A percentile compares a stretch with the other conserved stretches of the same genome.
Conservation (phyloP, 1,284 basidiomycete species). For the Moesziomyces parantarcticus region DNA sequence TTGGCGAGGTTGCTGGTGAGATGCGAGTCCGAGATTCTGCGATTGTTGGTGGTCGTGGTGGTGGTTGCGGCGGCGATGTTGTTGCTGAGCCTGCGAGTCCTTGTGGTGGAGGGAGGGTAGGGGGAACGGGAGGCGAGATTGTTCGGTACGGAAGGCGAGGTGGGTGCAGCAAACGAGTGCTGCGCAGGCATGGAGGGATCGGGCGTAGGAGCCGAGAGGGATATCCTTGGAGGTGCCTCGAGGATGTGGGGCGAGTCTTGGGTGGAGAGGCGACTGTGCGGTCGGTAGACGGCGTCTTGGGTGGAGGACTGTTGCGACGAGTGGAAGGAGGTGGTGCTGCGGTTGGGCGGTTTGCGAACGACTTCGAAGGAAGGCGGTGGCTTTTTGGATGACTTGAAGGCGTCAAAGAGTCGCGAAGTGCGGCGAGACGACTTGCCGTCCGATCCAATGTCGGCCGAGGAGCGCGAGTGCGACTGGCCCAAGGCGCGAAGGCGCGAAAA, state of each 20-base stretch:
- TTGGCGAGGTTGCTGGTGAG: slow-evolving; percentile 12
- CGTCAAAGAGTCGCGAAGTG: slow-evolving; percentile 35
- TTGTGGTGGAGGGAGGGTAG: slow-evolving; percentile 19
- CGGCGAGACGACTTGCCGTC: slow-evolving; percentile 19
- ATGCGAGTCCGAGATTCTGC: slow-evolving; percentile 22
- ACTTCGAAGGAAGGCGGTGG: slow-evolving; percentile 38
- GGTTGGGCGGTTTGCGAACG: slow-evolving; percentile 43
- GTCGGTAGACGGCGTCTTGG: slow-evolving; percentile 6
- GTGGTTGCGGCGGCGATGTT: not conserved
- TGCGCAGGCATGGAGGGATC: not conserved
- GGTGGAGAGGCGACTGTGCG: slow-evolving; percentile 7
- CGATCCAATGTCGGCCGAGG: slow-evolving; percentile 14
- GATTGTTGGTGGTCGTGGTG: not conserved
- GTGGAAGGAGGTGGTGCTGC: slow-evolving; percentile 35
- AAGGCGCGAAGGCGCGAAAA: slow-evolving; percentile 36
- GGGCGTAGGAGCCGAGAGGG: slow-evolving; percentile 12
- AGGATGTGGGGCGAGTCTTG: slow-evolving; percentile 2
- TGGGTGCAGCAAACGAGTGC: not conserved
- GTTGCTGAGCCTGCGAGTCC: slow-evolving; percentile 20
- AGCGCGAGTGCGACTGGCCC: slow-evolving; percentile 13
- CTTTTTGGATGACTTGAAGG: slow-evolving; percentile 43
- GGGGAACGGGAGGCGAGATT: slow-evolving; percentile 12
- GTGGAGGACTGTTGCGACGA: slow-evolving; percentile 18
- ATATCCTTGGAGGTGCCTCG: slow-evolving; percentile 28
- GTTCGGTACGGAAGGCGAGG: slow-evolving; percentile 2